phyloP scores from a whole-genome alignment of 148 eudicot genomes.

The Simmondsia chinensis region DNA sequence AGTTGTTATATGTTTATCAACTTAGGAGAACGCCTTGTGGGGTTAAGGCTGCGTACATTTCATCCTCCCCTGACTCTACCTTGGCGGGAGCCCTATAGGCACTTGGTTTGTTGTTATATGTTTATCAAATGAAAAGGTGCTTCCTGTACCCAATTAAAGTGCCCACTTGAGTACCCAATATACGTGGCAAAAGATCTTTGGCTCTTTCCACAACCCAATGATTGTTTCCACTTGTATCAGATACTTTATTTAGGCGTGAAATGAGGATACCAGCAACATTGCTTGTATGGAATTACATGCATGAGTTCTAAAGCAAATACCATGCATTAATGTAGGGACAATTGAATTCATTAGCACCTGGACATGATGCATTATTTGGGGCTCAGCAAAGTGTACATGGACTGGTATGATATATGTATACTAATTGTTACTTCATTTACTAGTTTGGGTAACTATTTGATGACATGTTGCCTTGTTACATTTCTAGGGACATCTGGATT shows the following conservation, averaged over 20 bases:
- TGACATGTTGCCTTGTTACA: neutral
- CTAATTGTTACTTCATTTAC: neutral
- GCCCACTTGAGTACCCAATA: too few species aligned
- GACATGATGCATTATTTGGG: conserved; percentile 75
- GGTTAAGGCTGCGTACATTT: neutral
- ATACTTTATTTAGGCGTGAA: neutral
- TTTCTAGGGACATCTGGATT: conserved; percentile 76
- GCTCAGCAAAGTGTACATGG: conserved; percentile 69
- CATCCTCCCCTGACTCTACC: too few species aligned
- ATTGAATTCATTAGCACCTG: conserved; percentile 51
- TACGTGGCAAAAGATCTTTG: too few species aligned
- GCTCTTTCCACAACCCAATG: too few species aligned
- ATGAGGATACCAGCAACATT: too few species aligned
- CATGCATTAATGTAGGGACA: conserved; percentile 44
- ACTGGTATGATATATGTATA: conserved; percentile 32
- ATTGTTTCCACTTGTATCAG: too few species aligned
- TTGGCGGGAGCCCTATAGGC: too few species aligned
- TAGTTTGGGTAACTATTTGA: neutral
- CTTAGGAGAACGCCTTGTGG: neutral
- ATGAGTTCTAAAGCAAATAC: neutral
- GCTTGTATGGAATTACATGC: neutral
- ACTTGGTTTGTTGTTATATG: too few species aligned
- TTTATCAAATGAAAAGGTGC: too few species aligned
- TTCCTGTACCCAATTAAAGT: too few species aligned
- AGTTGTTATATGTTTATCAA: neutral